Base-by-base conservation (phyloP, 2,329 filamentous ascomycete species). In the Penicillium psychrosexuale region DNA sequence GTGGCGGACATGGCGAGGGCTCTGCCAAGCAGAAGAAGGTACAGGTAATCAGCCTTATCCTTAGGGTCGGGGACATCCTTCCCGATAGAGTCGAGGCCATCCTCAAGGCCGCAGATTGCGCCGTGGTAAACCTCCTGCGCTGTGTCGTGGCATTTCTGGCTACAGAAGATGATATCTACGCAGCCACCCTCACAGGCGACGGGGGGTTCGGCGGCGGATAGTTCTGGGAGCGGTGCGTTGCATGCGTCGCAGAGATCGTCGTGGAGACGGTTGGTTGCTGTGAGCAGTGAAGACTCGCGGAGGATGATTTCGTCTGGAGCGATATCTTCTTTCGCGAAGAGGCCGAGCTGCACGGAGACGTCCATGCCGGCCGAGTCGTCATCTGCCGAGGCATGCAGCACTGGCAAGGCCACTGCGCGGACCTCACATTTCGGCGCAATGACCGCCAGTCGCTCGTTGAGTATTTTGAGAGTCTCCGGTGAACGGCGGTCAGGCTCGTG, bases 221-320 rank as follows among this genome's bases (percentile, higher is more conserved):
- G 75, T 0, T 81, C 80, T 0, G 89, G 89, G 6, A 95, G 80
- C 24, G 84, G 83, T 8, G 82, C 80, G 65, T 91, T 91, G 72
- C 93, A 97, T 13, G 91, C 91, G 72, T 97, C 93, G 72, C 93
- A 97, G 30, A 93, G 82, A 5, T 88, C 81, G 59, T 96, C 91
- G 69, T 95, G 91, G 12, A 94, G 82, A 30, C 91, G 86, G 69
- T 94, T 94, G 64, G 93, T 94, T 43, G 90, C 92, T 2, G 92
- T 96, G 38, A 99, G 78, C 8, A 96, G 82, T 8, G 91, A 94
- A 57, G 88, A 89, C 69, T 99, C 94, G 45, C 84, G 78, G 30
- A 99, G 81, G 2, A 97, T 85, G 6, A 82, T 79, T 69, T 95
- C 89, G 9, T 89, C 89, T 0, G 91, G 84, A 0, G 78, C 75